phyloP scores from a whole-genome alignment of 306 rosid genomes.

The Styphnolobium japonicum region DNA sequence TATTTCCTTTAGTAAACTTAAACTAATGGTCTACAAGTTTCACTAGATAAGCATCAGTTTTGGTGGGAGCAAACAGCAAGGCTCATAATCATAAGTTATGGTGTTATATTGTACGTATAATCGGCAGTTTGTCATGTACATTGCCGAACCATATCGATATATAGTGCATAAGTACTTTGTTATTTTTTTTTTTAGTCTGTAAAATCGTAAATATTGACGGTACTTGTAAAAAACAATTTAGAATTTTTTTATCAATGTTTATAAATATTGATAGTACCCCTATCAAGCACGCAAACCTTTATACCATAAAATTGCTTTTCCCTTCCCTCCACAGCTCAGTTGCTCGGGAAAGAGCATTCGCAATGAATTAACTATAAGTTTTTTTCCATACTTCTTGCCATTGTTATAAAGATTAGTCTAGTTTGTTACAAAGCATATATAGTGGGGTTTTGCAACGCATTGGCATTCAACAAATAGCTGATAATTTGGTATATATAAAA shows the following conservation, averaged over 20 bases:
- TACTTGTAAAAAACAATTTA: no score
- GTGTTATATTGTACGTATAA: not conserved
- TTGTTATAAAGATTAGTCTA: not conserved
- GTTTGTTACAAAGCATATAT: not conserved
- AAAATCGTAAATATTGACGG: not conserved
- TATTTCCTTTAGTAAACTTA: not conserved
- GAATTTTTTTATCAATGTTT: not conserved
- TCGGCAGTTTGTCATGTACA: not conserved
- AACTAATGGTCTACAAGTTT: no score
- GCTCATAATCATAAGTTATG: not conserved
- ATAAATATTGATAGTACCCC: no score
- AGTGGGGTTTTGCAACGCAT: not conserved
- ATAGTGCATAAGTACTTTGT: not conserved
- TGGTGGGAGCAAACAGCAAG: not conserved
- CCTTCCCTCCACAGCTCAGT: not conserved
- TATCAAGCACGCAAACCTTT: no score
- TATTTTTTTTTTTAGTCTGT: not conserved
- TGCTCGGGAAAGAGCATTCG: not conserved
- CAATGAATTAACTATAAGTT: no score
- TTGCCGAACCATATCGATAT: not conserved
- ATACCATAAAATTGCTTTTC: not conserved
- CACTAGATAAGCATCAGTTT: not conserved
- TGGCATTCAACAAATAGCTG: not conserved
- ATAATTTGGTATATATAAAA: not conserved
- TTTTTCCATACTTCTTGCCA: not conserved